phyloP scores from a whole-genome alignment of 805 yeast genomes.

The Vanderwaltozyma verrucispora region DNA sequence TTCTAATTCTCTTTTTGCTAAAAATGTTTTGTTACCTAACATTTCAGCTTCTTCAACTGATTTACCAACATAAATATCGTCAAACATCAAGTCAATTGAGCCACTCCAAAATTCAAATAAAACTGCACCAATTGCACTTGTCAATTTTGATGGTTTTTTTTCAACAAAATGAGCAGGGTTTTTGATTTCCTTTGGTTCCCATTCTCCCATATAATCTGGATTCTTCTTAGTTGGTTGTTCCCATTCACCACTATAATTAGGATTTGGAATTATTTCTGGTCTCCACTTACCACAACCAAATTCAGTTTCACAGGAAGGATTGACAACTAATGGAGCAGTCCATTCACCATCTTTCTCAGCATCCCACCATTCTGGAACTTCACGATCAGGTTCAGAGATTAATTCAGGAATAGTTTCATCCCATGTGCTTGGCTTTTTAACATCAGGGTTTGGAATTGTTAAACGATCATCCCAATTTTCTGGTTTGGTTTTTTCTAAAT shows the following conservation, averaged over 20 bases:
- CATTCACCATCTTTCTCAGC: conserved; percentile 86
- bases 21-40: conserved; percentile 65
- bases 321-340: conserved; percentile 57
- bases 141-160: conserved; percentile 45
- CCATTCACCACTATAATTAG: conserved; percentile 74
- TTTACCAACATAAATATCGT: conserved; percentile 80
- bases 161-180: conserved; percentile 67
- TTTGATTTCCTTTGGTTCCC: conserved; percentile 55
- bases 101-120: conserved; percentile 80
- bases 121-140: conserved; percentile 64
- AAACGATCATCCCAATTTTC: conserved; percentile 75
- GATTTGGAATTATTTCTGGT: conserved; percentile 57
- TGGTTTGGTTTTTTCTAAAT: conserved; percentile 63
- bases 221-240: conserved; percentile 53
- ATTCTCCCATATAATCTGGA: conserved; percentile 70
- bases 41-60: conserved; percentile 74
- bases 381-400: conserved; percentile 59
- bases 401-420: conserved; percentile 48
- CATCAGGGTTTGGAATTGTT: conserved; percentile 64
- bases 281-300: conserved; percentile 80
- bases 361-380: conserved; percentile 72
- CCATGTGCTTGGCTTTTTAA: conserved; percentile 71
- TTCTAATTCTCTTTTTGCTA: conserved; percentile 44
- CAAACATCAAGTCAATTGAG: conserved; percentile 63
- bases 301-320: conserved; percentile 56